phyloP scores from a whole-genome alignment of 2,329 filamentous ascomycete species.

The Aspergillus sp. region DNA sequence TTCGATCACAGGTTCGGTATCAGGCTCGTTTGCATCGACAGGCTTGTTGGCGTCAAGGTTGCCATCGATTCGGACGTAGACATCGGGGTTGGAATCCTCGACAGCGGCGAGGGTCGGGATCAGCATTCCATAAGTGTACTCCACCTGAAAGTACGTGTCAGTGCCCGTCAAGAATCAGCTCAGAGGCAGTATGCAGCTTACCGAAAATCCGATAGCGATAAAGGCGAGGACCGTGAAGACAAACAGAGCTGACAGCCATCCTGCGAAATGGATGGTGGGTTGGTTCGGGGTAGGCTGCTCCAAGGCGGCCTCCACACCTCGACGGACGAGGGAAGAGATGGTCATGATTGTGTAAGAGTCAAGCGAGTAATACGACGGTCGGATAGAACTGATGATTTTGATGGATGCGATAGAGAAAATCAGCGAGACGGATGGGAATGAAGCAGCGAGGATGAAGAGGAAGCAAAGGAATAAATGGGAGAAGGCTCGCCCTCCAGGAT shows the following conservation, averaged over 20 bases:
- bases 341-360: conserved; percentile 26
- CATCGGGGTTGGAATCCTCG: conserved; percentile 60
- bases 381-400: neutral
- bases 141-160: conserved; percentile 33
- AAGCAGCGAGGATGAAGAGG: neutral
- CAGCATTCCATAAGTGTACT: conserved; percentile 63
- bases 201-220: conserved; percentile 7
- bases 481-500: neutral
- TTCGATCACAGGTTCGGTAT: conserved; percentile 44
- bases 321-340: conserved; percentile 37
- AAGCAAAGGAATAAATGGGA: conserved; percentile 1
- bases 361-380: neutral
- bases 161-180: conserved; percentile 19
- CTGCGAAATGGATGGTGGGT: conserved; percentile 23
- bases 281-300: conserved; percentile 24
- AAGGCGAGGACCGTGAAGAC: conserved; percentile 27
- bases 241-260: conserved; percentile 31
- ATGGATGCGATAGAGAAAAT: conserved; percentile 6
- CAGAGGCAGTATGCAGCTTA: neutral
- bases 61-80: conserved; percentile 54
- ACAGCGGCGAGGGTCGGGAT: conserved; percentile 65
- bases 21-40: conserved; percentile 36
- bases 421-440: conserved; percentile 8
- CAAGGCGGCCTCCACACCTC: conserved; percentile 37
- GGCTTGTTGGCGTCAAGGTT: conserved; percentile 32